Base-by-base conservation (phyloP, 441 rosid species). In the Biscutella auriculata region DNA sequence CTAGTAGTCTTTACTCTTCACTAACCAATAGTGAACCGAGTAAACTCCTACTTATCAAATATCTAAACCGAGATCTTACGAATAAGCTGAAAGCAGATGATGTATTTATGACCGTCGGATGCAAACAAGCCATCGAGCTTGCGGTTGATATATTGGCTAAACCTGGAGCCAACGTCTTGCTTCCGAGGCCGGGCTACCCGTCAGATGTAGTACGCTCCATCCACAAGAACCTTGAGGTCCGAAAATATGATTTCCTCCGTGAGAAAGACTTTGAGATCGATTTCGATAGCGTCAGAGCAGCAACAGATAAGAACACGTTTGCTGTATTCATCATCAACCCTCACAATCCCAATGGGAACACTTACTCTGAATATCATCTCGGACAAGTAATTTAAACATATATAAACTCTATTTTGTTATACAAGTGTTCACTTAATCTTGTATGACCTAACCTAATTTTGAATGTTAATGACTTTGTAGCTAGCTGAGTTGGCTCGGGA, bases 301-400 rank as follows among this genome's bases (percentile, higher is more conserved):
- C 65, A 3, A 73, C 72, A 8, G 80, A 75, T 10, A 66, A 79
- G 41, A 82, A 75, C 35, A 87, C 85, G 0, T 69, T 48, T 25
- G 87, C 79, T 1, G 66, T 80, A 50, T 78, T 79, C 43, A 19
- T 80, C 7, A 60, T 80, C 23, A 88, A 78, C 58, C 82, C 83
- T 0, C 85, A 84, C 11, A 82, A 77, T 63, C 90, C 82, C 40
- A 70, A 73, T 57, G 90, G 96, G 13, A 78, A 57, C 71, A 79
- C 74, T 44, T 81, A 44, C 49, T 52, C 75, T 3, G 50, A 55
- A 12, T 28, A 63, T 33, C 90, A 81, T 65, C 68, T 77, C 48
- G 69, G 79, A 41, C 62, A 76, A 71, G 95, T 85, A n/a, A 26
- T 15, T 8, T 29, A 62, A 15, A 39, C 4, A n/a, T 36, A 25